A percentile compares a stretch with the other conserved stretches of the same genome.
Conservation (phyloP, 129 eudicot species). For the Escallonia rubra region DNA sequence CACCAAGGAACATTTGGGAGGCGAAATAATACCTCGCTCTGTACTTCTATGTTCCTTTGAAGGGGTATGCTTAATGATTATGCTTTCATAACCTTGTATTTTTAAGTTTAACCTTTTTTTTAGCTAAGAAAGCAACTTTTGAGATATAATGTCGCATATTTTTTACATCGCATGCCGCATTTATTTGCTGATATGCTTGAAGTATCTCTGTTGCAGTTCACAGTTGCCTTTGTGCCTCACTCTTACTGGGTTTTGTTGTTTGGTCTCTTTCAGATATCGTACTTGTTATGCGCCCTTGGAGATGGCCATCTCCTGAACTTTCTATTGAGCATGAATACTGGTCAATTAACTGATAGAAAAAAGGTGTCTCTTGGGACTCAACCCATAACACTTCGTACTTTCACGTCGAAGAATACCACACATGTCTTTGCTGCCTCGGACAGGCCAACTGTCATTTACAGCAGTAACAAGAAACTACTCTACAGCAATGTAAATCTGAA, state of each 20-base stretch:
- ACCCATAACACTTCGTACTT: constrained; percentile 76
- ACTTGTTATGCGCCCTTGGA: constrained; percentile 95
- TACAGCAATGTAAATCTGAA: constrained; percentile 93
- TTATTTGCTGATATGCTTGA: too few relatives aligned
- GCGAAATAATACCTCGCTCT: constrained; percentile 95
- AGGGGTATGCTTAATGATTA: constrained; percentile 55
- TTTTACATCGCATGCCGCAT: not conserved
- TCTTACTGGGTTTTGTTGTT: constrained; percentile 4
- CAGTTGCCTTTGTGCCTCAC: not conserved
- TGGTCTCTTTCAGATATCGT: constrained; percentile 57
- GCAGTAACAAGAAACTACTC: constrained; percentile 91
- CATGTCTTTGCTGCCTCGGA: constrained; percentile 96
- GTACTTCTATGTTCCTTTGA: constrained; percentile 94
- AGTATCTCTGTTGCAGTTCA: not conserved
- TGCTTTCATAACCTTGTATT: not conserved
- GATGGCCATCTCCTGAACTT: constrained; percentile 94
- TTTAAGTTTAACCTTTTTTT: not conserved
- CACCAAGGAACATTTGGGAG: constrained; percentile 88
- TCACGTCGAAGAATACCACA: constrained; percentile 80
- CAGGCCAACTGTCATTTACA: constrained; percentile 89
- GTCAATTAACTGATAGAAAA: constrained; percentile 75
- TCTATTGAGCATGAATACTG: constrained; percentile 62
- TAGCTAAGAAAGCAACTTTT: not conserved
- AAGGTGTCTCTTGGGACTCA: constrained; percentile 93
- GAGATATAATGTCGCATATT: not conserved